phyloP scores from a whole-genome alignment of 2,329 filamentous ascomycete species.

The Clathrospora elynae region DNA sequence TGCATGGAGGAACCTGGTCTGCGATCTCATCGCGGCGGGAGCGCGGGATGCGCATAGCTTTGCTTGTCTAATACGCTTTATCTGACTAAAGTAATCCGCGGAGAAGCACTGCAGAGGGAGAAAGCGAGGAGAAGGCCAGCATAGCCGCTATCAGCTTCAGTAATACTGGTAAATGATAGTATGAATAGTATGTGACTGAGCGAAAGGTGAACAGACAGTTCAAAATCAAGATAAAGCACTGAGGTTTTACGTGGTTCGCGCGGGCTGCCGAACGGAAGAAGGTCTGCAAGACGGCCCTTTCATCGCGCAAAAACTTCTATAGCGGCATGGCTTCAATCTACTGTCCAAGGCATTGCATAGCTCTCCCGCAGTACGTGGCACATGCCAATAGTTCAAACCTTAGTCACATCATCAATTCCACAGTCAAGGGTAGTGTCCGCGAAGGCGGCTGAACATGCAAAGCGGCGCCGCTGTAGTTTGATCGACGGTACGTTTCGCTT shows the following conservation, averaged over 20 bases:
- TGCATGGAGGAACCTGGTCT: slow-evolving; percentile 20
- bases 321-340: slow-evolving; percentile 10
- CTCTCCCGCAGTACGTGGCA: slow-evolving; percentile 11
- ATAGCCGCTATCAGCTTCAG: slow-evolving; percentile 4
- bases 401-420: slow-evolving; percentile 1
- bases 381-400: slow-evolving; percentile 5
- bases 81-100: slow-evolving; percentile 11
- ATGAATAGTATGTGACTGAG: slow-evolving; percentile 1
- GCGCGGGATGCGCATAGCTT: slow-evolving; percentile 20
- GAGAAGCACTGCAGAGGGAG: slow-evolving; percentile 8
- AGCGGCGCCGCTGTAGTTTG: neutral
- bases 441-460: neutral
- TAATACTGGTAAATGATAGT: neutral
- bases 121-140: neutral
- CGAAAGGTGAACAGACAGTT: neutral
- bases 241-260: slow-evolving; percentile 8
- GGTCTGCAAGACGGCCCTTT: slow-evolving; percentile 14
- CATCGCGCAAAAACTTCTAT: slow-evolving; percentile 8
- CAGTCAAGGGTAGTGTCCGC: neutral
- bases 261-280: slow-evolving; percentile 12
- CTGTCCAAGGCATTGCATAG: slow-evolving; percentile 5
- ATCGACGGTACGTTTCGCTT: slow-evolving; percentile 9
- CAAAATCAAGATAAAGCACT: slow-evolving; percentile 1
- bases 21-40: slow-evolving; percentile 12
- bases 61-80: slow-evolving; percentile 7